phyloP scores from a whole-genome alignment of 192 early-diverging fungal genomes.

The Gigaspora rosea region DNA sequence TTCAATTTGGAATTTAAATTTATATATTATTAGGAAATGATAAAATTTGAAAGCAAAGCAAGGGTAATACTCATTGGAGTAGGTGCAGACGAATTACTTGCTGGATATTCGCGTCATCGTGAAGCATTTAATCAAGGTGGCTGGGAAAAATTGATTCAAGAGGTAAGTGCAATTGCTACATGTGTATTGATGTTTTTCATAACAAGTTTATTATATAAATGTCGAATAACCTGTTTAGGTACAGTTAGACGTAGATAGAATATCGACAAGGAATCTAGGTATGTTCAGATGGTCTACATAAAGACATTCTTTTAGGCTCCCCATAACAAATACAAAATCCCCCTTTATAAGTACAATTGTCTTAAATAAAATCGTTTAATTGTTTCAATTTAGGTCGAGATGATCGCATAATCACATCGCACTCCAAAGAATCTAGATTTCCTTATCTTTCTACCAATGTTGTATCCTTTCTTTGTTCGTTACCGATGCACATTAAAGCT shows the following conservation, averaged over 20 bases:
- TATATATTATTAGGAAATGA: constrained; percentile 33
- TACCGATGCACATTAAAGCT: constrained; percentile 79
- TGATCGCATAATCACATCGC: constrained; percentile 88
- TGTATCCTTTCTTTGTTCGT: constrained; percentile 60
- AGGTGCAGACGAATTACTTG: constrained; percentile 94
- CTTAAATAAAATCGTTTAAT: neutral
- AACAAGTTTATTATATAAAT: neutral
- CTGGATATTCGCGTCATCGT: constrained; percentile 88
- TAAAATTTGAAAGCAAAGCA: constrained; percentile 64
- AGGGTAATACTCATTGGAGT: constrained; percentile 84
- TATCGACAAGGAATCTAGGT: constrained; percentile 83
- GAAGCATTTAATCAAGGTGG: constrained; percentile 64
- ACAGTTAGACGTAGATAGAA: constrained; percentile 82
- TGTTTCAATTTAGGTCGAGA: constrained; percentile 66
- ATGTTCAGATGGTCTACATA: neutral
- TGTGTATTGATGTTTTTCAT: neutral
- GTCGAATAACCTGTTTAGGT: constrained; percentile 44
- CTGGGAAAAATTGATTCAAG: constrained; percentile 69
- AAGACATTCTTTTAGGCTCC: neutral
- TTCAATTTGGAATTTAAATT: neutral
- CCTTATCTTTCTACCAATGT: constrained; percentile 82
- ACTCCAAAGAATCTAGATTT: constrained; percentile 81
- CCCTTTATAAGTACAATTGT: neutral
- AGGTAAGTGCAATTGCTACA: constrained; percentile 36
- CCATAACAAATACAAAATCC: constrained; percentile 2